Base-by-base conservation (phyloP, 1,284 basidiomycete genomes). In the Thelephora terrestris region DNA sequence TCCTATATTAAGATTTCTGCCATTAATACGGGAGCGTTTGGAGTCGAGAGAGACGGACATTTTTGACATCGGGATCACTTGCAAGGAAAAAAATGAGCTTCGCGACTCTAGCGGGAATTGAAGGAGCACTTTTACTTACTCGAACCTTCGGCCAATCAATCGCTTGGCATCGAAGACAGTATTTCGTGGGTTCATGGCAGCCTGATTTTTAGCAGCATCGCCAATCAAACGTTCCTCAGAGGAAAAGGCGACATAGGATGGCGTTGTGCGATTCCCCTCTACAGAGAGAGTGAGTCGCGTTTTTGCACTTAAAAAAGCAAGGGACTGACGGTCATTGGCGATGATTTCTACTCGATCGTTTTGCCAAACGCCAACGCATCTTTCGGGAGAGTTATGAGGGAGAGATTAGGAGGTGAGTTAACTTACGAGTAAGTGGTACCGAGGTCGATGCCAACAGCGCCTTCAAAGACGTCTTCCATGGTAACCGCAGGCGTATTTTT, bases 241-340 rank as follows among this genome's bases (percentile, higher is more conserved):
- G 58, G 92, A 94, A 80, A 99, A 98, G 60, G 95, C 92, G 70
- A 98, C 95, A 73, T 98, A 98, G 59, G 95, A 99, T 50, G 95
- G 95, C 50, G 95, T 98, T 61, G 95, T 97, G 60, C 95, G 84
- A 84, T 98, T 98, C 65, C 94, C 95, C 88, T 96, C 91, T 91
- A 63, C 27, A 52, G n/a, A 48, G 43, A 43, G 34, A 44, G 52
- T 54, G 52, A 34, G 56, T 37, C 50, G 50, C 32, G 49, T 42
- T 35, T 9, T 34, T 40, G 24, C 23, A 45, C 36, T 40, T 20
- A 46, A n/a, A 17, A 39, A 32, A 18, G 47, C 49, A 39, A 37
- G 48, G 52, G 29, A 74, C 85, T 68, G 60, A 89, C 86, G 87
- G 74, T 90, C 91, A 66, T 95, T 95, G 75, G 92, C 91, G 67